phyloP scores from a whole-genome alignment of 495 filamentous ascomycete species.

The Massariosphaeria phaeospora region DNA sequence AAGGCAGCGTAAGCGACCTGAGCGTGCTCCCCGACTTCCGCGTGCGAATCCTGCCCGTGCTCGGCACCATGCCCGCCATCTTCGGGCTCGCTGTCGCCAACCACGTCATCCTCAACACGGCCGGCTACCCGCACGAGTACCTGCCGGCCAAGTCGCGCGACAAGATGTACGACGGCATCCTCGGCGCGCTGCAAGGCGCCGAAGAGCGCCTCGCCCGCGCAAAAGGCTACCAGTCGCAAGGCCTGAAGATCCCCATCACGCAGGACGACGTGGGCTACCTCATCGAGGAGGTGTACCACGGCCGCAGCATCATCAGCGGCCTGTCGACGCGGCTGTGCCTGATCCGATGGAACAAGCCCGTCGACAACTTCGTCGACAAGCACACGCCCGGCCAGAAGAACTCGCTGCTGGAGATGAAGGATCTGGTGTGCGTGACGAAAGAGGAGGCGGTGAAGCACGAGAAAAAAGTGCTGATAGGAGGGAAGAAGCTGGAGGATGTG shows the following conservation, averaged over 20 bases:
- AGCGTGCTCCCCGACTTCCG: conserved; percentile 88
- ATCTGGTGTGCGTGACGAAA: conserved; percentile 94
- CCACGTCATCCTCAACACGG: conserved; percentile 80
- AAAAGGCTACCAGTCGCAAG: conserved; percentile 56
- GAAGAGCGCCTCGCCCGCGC: conserved; percentile 65
- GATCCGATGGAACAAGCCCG: conserved; percentile 65
- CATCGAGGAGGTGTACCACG: conserved; percentile 82
- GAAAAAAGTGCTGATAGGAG: conserved; percentile 67
- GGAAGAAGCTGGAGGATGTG: conserved; percentile 62
- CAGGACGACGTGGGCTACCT: conserved; percentile 77
- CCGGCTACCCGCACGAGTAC: conserved; percentile 84
- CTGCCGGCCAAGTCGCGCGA: conserved; percentile 72
- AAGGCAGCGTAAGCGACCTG: conserved; percentile 82
- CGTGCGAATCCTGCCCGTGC: conserved; percentile 84
- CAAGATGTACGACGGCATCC: conserved; percentile 83
- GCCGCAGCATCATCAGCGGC: conserved; percentile 76
- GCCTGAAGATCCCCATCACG: conserved; percentile 72
- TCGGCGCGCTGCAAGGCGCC: conserved; percentile 63
- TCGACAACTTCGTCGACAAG: conserved; percentile 44
- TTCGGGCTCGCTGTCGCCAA: conserved; percentile 91
- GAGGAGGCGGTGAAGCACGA: conserved; percentile 83
- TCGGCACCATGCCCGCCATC: conserved; percentile 94
- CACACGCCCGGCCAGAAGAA: conserved; percentile 59
- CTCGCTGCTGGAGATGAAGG: conserved; percentile 56
- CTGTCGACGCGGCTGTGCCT: conserved; percentile 71